Conservation (phyloP, 441 rosid species). For the Bruguiera hainesii region DNA sequence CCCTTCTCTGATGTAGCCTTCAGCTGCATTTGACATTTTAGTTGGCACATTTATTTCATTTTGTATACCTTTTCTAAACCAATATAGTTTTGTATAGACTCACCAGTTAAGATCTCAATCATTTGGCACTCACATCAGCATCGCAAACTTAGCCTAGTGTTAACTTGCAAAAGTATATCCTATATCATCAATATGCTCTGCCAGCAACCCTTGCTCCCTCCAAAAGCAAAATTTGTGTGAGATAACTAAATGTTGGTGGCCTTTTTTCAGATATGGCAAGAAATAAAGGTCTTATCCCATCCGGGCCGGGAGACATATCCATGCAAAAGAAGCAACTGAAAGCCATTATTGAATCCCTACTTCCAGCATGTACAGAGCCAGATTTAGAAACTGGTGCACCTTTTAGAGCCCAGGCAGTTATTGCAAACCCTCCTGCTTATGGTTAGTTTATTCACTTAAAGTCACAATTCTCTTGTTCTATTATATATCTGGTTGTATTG, state of each 20-base stretch:
- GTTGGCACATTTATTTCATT: not conserved
- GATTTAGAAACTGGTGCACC: slow-evolving; percentile 68
- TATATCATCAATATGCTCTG: not conserved
- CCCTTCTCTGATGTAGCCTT: not conserved
- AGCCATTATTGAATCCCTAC: slow-evolving; percentile 94
- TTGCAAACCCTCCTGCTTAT: slow-evolving; percentile 98
- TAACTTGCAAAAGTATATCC: not conserved
- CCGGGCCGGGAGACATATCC: slow-evolving; percentile 91
- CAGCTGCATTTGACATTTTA: not conserved
- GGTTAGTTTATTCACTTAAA: slow-evolving; percentile 38
- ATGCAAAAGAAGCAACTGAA: slow-evolving; percentile 85
- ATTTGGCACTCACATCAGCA: too few relatives aligned
- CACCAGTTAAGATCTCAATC: not conserved
- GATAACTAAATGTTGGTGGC: slow-evolving; percentile 7
- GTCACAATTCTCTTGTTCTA: not conserved
- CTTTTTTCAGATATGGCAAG: slow-evolving; percentile 82
- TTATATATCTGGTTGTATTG: not conserved
- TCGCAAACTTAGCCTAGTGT: not conserved
- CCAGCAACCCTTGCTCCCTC: not conserved
- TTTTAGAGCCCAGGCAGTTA: slow-evolving; percentile 95
- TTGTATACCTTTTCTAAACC: not conserved
- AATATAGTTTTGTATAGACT: not conserved
- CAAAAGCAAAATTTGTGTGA: not conserved
- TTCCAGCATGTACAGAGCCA: slow-evolving; percentile 92
- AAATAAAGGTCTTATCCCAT: slow-evolving; percentile 95